A percentile compares a stretch with the other conserved stretches of the same genome.
Evolutionary conservation across 2,329 filamentous ascomycete species (phyloP).

Genomic region (Pestalotiopsis sp.): DNA sequence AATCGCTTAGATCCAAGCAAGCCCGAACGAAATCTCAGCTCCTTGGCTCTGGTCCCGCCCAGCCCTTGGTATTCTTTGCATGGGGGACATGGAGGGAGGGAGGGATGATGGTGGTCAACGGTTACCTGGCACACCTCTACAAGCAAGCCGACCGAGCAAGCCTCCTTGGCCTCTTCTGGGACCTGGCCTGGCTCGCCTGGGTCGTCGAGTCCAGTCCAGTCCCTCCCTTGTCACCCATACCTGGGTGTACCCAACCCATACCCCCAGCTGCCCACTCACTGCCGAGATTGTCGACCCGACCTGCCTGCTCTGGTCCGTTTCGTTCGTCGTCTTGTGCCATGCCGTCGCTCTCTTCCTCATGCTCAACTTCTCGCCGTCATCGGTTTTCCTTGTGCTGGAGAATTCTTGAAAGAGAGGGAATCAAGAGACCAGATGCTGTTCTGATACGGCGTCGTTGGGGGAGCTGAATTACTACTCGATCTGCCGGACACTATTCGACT

Average conservation of each 20-base stretch:
- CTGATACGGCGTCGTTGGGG: background rate
- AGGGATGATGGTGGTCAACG: no score
- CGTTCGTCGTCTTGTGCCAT: background rate
- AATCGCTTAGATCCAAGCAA: background rate
- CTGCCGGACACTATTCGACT: background rate
- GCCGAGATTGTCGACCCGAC: conserved; percentile 5
- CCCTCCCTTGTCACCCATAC: background rate
- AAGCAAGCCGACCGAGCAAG: background rate
- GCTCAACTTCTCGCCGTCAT: background rate
- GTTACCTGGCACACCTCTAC: no score
- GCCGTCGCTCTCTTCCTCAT: background rate
- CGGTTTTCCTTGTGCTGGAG: background rate
- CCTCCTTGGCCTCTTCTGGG: background rate
- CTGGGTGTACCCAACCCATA: background rate
- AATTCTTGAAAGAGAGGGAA: background rate
- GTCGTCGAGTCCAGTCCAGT: background rate
- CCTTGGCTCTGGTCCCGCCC: background rate
- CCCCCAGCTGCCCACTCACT: background rate
- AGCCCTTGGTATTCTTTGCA: no score
- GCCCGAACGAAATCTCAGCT: background rate
- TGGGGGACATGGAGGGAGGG: no score
- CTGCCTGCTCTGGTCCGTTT: background rate
- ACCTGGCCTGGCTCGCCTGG: background rate
- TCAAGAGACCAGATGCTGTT: background rate
- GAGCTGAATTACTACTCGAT: background rate